phyloP scores from a whole-genome alignment of 192 early-diverging fungal species.

The Backusella macrospora region DNA sequence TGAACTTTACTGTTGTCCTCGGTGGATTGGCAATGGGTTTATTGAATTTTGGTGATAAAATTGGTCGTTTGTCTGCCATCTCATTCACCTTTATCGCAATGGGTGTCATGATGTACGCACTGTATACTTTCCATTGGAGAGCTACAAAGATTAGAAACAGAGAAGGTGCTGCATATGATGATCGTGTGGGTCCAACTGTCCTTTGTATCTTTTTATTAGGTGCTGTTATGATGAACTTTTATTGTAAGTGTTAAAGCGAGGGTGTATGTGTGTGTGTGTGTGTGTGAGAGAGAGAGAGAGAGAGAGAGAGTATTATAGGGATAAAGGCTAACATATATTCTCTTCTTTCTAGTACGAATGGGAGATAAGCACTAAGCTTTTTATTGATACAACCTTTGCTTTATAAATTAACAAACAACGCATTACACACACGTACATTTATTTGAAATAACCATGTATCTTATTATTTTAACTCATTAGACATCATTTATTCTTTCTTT shows the following conservation, averaged over 20 bases:
- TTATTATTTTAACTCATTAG: background rate
- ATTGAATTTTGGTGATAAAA: constrained; percentile 81
- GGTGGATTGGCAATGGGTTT: constrained; percentile 78
- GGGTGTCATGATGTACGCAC: constrained; percentile 79
- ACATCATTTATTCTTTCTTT: background rate
- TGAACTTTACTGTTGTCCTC: constrained; percentile 80
- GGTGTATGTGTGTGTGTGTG: too few relatives aligned
- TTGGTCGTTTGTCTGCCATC: constrained; percentile 56
- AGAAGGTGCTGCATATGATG: constrained; percentile 80
- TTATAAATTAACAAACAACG: background rate
- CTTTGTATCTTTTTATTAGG: constrained; percentile 68
- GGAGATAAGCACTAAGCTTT: constrained; percentile 5
- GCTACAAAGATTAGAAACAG: constrained; percentile 75
- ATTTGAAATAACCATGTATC: background rate
- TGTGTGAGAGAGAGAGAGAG: background rate
- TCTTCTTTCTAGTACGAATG: constrained; percentile 17
- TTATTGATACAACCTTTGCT: background rate
- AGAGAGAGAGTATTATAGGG: background rate
- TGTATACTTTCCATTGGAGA: constrained; percentile 79
- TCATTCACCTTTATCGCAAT: constrained; percentile 64
- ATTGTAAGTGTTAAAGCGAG: constrained; percentile 31
- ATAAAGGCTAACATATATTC: background rate
- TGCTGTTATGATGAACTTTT: constrained; percentile 76
- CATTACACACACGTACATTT: background rate
- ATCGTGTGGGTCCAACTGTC: constrained; percentile 72